phyloP scores from a whole-genome alignment of 495 filamentous ascomycete genomes.

The Lindgomyces ingoldianus region DNA sequence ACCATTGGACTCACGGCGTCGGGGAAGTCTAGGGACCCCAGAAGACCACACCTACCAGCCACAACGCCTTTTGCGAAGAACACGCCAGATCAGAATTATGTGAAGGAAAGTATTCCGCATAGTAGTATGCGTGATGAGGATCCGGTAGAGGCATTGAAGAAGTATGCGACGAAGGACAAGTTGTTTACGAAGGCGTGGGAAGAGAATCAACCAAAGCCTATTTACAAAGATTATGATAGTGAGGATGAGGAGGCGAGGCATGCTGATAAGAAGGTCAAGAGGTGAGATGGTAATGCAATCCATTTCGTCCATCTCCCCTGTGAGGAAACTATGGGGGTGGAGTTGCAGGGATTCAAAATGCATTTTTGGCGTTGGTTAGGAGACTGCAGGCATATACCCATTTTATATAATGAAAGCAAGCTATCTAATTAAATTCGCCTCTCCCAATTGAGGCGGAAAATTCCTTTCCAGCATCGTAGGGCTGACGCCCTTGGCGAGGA shows the following conservation, averaged over 20 bases:
- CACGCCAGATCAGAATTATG: constrained; percentile 86
- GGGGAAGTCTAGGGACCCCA: constrained; percentile 75
- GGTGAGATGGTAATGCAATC: neutral
- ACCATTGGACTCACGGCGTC: constrained; percentile 73
- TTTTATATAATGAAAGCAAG: neutral
- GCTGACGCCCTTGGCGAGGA: neutral
- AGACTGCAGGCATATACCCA: constrained; percentile 24
- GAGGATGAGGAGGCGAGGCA: constrained; percentile 84
- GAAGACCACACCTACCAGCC: constrained; percentile 77
- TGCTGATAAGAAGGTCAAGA: constrained; percentile 44
- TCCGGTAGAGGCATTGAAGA: constrained; percentile 87
- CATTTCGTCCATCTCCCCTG: neutral
- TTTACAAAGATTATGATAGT: constrained; percentile 82
- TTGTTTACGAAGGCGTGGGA: constrained; percentile 93
- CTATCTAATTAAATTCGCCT: neutral
- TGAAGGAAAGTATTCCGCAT: constrained; percentile 81
- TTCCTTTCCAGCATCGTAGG: neutral
- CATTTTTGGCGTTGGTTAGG: constrained; percentile 24
- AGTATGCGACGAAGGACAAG: constrained; percentile 91
- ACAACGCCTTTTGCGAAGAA: constrained; percentile 89
- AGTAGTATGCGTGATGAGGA: constrained; percentile 97
- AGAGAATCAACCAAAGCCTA: constrained; percentile 86
- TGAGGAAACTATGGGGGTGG: neutral
- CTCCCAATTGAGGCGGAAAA: neutral
- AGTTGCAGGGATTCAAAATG: neutral